Evolutionary conservation across 208 protist species (phyloP), one percentile per base, ranked within the genome.

Genomic region (Porcisia deanei): DNA sequence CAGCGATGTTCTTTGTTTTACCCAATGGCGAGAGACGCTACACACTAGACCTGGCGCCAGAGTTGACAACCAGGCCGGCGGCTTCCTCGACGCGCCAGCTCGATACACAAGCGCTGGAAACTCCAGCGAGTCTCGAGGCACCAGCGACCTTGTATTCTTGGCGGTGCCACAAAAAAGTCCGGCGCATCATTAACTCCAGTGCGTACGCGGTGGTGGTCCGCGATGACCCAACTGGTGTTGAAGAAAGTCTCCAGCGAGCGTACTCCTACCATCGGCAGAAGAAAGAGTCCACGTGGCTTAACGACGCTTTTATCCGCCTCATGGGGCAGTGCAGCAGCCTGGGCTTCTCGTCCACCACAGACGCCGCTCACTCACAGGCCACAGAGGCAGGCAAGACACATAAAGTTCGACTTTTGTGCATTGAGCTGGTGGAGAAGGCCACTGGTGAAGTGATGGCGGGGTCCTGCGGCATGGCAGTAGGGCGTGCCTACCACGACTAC

Each of bases 401-500:
- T 1, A 9, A 53, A 16, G 58, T 88, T 18, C 69, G 66, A 7
- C 80, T 91, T 37, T 20, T 87, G n/a, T 77, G 73, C 30, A 63
- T 96, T 7, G 86, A 96, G 58, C 74, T 94, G 18, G 68, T 91
- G 18, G 77, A 90, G 54, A 71, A 79, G 39, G 47, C 63, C 0
- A 83, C 59, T 6, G 76, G 74, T 2, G 75, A 79, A 14, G 83
- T 92, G 7, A 12, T 91, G 43, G 89, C 89, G 10, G 91, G 89
- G 16, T 94, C 88, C 65, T 88, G 87, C 39, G 87, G 91, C 41
- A 91, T 89, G 41, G 55, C 84, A 7, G 49, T 92, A 39, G 91
- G 91, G 22, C 43, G 83, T 20, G 84, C 89, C 43, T 94, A 88
- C 71, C 88, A 94, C 71, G 91, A 94, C 82, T 91, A 86, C 77